These are phyloP conservation scores for Tylopilus subfusipes DNA, from an alignment of 768 basidiomycete genomes.

Conservation along the genomic window DNA sequence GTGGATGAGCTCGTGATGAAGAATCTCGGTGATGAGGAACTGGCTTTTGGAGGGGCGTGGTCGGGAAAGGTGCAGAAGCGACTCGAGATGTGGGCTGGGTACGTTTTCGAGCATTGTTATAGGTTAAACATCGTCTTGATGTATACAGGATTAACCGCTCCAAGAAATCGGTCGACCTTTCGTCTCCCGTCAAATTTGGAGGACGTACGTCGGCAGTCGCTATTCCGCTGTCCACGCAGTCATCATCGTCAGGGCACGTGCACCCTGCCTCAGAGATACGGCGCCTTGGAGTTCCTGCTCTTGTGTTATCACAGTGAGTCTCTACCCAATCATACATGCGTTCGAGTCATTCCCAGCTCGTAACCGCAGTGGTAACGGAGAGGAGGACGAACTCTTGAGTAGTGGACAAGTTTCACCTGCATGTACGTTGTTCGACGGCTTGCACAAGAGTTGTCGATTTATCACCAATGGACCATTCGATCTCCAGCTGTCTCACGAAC, in stretches of 20 bases:
- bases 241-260: slow-evolving; percentile 33
- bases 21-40: slow-evolving; percentile 29
- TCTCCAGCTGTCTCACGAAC: slow-evolving; percentile 24
- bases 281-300: slow-evolving; percentile 34
- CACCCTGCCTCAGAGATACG: slow-evolving; percentile 24
- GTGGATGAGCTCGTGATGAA: slow-evolving; percentile 25
- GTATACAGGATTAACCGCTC: slow-evolving; percentile 33
- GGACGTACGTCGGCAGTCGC: slow-evolving; percentile 26
- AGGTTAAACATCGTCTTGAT: slow-evolving; percentile 6
- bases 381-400: slow-evolving; percentile 68
- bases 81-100: slow-evolving; percentile 50
- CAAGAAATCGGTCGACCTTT: slow-evolving; percentile 29
- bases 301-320: slow-evolving; percentile 40
- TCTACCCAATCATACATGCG: neutral
- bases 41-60: slow-evolving; percentile 36
- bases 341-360: neutral
- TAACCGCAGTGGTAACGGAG: slow-evolving; percentile 30
- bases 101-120: slow-evolving; percentile 14
- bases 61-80: slow-evolving; percentile 44
- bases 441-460: slow-evolving; percentile 7
- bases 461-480: neutral
- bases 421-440: slow-evolving; percentile 40
- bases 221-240: slow-evolving; percentile 34
- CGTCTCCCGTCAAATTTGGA: slow-evolving; percentile 21
- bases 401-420: slow-evolving; percentile 75